These are phyloP conservation scores for Arthrocladium fulminans DNA, from an alignment of 2,329 filamentous ascomycete species.

Conservation along the genomic window DNA sequence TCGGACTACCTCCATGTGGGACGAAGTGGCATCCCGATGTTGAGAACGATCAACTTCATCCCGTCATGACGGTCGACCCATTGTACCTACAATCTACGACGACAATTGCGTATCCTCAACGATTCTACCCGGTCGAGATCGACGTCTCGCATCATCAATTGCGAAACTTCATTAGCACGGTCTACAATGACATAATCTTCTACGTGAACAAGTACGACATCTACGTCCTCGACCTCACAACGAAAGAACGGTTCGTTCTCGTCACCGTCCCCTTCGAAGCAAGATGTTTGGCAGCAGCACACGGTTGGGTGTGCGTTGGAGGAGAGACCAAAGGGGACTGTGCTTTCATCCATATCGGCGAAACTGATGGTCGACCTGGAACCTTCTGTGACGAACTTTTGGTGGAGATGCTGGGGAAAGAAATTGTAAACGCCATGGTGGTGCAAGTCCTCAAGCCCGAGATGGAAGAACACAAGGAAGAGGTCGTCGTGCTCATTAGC, in stretches of 20 bases:
- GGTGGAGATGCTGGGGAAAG: slow-evolving; percentile 48
- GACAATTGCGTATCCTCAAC: slow-evolving; percentile 25
- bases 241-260: slow-evolving; percentile 58
- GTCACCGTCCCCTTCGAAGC: slow-evolving; percentile 62
- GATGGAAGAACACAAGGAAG: slow-evolving; percentile 39
- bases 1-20: neutral
- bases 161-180: slow-evolving; percentile 77
- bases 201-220: slow-evolving; percentile 73
- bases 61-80: slow-evolving; percentile 8
- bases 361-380: slow-evolving; percentile 31
- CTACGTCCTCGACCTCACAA: slow-evolving; percentile 60
- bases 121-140: slow-evolving; percentile 60
- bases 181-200: slow-evolving; percentile 69
- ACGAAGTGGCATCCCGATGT: slow-evolving; percentile 1
- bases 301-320: slow-evolving; percentile 84
- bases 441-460: slow-evolving; percentile 47
- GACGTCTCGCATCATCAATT: slow-evolving; percentile 55
- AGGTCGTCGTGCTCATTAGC: slow-evolving; percentile 54
- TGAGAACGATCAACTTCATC: neutral
- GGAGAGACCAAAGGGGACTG: slow-evolving; percentile 79
- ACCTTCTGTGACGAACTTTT: slow-evolving; percentile 27
- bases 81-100: slow-evolving; percentile 2
- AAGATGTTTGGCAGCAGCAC: slow-evolving; percentile 76
- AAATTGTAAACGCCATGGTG: slow-evolving; percentile 59
- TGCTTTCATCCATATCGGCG: slow-evolving; percentile 59